Evolutionary conservation across 75 land plant species (phyloP).

Genomic region (Adiantum capillusveneris): DNA sequence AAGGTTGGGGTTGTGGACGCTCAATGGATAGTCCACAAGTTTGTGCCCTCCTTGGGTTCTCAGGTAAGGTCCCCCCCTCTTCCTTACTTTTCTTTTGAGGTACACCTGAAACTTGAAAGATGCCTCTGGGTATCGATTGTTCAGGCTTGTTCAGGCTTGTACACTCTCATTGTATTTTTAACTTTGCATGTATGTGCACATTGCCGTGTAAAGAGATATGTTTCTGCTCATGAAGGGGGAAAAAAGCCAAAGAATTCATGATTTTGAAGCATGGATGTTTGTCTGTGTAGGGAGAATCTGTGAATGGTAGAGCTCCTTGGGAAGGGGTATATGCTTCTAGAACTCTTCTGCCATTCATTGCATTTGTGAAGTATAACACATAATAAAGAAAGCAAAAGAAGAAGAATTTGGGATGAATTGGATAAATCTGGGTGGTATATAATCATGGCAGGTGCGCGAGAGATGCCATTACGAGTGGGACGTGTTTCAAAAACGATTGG

Average conservation of each 20-base stretch:
- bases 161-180: too few species aligned
- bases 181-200: too few species aligned
- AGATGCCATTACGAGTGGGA: conserved; percentile 38
- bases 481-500: conserved; percentile 21
- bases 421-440: not conserved
- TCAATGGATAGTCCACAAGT: conserved; percentile 71
- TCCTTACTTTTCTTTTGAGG: not conserved
- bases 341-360: conserved; percentile 3
- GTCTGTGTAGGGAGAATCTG: conserved; percentile 34
- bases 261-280: not conserved
- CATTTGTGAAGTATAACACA: not conserved
- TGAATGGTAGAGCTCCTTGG: conserved; percentile 49
- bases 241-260: too few species aligned
- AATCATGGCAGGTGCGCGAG: conserved; percentile 38
- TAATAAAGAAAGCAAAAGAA: not conserved
- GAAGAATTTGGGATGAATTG: too few species aligned
- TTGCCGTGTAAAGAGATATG: too few species aligned
- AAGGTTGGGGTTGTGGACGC: conserved; percentile 87
- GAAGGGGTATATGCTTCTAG: conserved; percentile 46
- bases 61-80: conserved; percentile 34
- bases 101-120: too few species aligned
- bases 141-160: too few species aligned
- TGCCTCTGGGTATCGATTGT: too few species aligned
- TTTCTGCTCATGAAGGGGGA: too few species aligned
- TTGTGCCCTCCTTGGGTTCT: conserved; percentile 63